Evolutionary conservation across 345 rosid genomes (phyloP), one percentile per base, ranked within the genome.

Genomic region (Rhizophora mangle): DNA sequence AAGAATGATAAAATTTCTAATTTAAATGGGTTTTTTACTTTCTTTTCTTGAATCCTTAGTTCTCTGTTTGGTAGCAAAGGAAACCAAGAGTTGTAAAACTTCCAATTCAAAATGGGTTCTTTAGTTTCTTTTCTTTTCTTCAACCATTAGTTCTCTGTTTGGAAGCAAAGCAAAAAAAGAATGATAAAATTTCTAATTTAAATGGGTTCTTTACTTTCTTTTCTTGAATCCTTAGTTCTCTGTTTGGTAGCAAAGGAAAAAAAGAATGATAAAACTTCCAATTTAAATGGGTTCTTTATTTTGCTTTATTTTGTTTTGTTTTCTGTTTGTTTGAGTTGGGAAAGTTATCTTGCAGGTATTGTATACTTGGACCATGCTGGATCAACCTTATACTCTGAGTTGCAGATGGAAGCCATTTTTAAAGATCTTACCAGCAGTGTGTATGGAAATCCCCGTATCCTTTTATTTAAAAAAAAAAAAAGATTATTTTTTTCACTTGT

Each of bases 361-460:
- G 89, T 87, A n/a, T 95, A 89, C 72, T 80, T 89, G 86, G 99
- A 95, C 62, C 99, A 95, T 80, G 97, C 99, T 53, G 96, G 96
- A 72, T 92, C 99, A 46, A 95, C 99, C 71, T 83, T 95, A 60
- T 92, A 89, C 80, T 95, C 99, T 30, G 97, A 92, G 76, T 74
- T 83, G 84, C 99, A 92, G 85, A 86, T 95, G 96, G 97, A 92
- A 74, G 81, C 84, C 31, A 65, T 92, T n/a, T 83, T 89, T 61
- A 87, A 82, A 66, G 88, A 95, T 57, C 80, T 95, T 26, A 75
- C 79, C 1, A 29, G 84, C 64, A 84, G 62, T 70, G 87, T 95
- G 72, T 92, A 85, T 66, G 99, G 92, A 77, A 95, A 95, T 81
- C 99, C 99, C 29, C 99, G 96, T 95, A 95, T 95, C 96, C 93